A percentile compares a stretch with the other conserved stretches of the same genome.
Evolutionary conservation across 371 early-diverging fungal species (phyloP).

Genomic region (Syncephalastrum monosporum): DNA sequence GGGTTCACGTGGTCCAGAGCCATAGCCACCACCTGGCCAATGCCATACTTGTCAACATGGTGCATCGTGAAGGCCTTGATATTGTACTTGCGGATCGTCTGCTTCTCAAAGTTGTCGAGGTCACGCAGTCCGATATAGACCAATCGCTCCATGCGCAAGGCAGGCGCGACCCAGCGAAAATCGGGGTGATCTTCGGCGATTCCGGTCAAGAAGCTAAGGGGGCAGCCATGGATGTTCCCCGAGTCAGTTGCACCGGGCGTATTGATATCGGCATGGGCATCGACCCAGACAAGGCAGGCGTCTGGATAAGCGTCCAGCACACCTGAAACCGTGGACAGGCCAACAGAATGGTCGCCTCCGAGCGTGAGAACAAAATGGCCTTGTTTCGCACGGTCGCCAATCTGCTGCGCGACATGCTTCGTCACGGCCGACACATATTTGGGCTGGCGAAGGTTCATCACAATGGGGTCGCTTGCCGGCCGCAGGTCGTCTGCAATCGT

Average conservation of each 20-base stretch:
- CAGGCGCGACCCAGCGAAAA: constrained; percentile 85
- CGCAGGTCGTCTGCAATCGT: constrained; percentile 48
- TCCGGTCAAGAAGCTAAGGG: constrained; percentile 88
- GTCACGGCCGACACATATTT: constrained; percentile 83
- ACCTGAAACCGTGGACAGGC: constrained; percentile 88
- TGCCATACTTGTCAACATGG: constrained; percentile 94
- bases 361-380: constrained; percentile 87
- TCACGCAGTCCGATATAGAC: constrained; percentile 97
- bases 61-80: constrained; percentile 97
- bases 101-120: constrained; percentile 87
- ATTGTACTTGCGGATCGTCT: constrained; percentile 69
- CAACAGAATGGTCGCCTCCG: constrained; percentile 96
- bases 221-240: constrained; percentile 97
- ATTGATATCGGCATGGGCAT: constrained; percentile 98
- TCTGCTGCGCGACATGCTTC: constrained; percentile 63
- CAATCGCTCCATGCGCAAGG: constrained; percentile 72
- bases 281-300: constrained; percentile 94
- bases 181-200: constrained; percentile 69
- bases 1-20: constrained; percentile 90
- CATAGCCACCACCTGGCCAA: constrained; percentile 93
- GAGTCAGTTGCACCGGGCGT: constrained; percentile 85
- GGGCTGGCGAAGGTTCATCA: constrained; percentile 82
- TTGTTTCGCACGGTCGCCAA: constrained; percentile 58
- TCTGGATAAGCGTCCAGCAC: constrained; percentile 77
- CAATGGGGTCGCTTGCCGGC: constrained; percentile 66